Evolutionary conservation across 1,284 basidiomycete genomes (phyloP).

Genomic region (Ceraceosorus guamensis): DNA sequence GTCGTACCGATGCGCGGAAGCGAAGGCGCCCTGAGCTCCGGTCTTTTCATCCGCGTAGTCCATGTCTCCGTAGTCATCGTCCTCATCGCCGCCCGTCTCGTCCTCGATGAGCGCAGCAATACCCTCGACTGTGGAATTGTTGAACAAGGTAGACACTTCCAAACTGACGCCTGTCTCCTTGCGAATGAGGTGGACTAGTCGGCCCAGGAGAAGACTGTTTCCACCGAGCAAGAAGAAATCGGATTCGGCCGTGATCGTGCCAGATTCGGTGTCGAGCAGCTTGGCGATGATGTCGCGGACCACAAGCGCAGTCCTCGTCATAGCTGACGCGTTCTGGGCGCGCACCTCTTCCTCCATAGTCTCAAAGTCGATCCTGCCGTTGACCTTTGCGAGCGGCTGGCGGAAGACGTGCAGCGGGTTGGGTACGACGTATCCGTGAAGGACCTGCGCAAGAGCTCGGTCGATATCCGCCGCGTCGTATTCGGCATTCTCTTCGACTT

Average conservation of each 20-base stretch:
- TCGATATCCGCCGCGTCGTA: constrained; percentile 48
- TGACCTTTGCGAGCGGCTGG: constrained; percentile 43
- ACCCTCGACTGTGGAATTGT: constrained; percentile 45
- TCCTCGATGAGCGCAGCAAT: constrained; percentile 44
- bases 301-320: constrained; percentile 43
- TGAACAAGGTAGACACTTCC: constrained; percentile 46
- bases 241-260: constrained; percentile 47
- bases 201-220: constrained; percentile 45
- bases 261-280: constrained; percentile 45
- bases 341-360: constrained; percentile 48
- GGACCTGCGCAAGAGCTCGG: constrained; percentile 44
- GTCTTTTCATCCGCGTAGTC: constrained; percentile 43
- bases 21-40: constrained; percentile 23
- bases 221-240: constrained; percentile 49
- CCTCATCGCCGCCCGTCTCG: constrained; percentile 37
- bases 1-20: constrained; percentile 41
- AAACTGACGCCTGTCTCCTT: constrained; percentile 46
- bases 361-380: constrained; percentile 45
- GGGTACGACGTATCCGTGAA: constrained; percentile 47
- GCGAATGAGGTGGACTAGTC: constrained; percentile 45
- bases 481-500: constrained; percentile 46
- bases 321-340: constrained; percentile 44
- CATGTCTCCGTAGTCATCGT: constrained; percentile 31
- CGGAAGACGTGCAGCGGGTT: constrained; percentile 49
- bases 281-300: constrained; percentile 47